Evolutionary conservation across 2,329 filamentous ascomycete genomes (phyloP), one percentile per base, ranked within the genome.

Genomic region (Venturia oleaginea): DNA sequence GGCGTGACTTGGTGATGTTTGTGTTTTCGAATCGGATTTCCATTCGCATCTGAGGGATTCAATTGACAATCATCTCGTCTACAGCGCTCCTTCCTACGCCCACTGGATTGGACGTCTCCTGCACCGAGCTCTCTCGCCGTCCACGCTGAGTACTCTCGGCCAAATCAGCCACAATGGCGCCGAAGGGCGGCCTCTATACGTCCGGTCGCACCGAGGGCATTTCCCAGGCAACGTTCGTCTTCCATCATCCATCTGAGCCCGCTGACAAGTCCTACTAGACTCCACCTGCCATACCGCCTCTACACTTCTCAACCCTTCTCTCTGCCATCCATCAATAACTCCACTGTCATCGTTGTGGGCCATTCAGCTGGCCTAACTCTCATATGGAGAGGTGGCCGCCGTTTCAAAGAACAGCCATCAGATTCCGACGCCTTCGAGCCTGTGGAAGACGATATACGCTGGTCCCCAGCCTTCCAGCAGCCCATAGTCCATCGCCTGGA

Each of bases 271-370:
- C n/a, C 17, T 19, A 2, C 38, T 69, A 87, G 85, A 73, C 87
- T 87, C 70, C 79, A 85, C 68, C 78, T 86, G 40, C 79, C 83
- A 17, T 81, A 84, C 70, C 82, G 84, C 69, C 77, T 84, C 65
- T 80, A 83, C 73, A 76, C 77, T 64, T 79, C 84, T 15, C 79
- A 80, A 71, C 76, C 82, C 67, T 87, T 87, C 70, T 85, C 85
- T 6, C 72, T 83, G 43, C 77, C 78, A 67, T 78, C 84, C 24
- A 80, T 83, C 27, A 86, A 87, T 72, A 84, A 84, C 71, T 87
- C 85, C 3, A 83, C 81, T 2, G 77, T 88, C 65, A 76, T 87
- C 55, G 70, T 87, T 15, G 86, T 85, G 68, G 85, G 81, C 59
- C 81, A 86, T 67, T 80, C 83, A 51, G 77, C 76, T 51, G 86